phyloP scores from a whole-genome alignment of 2,329 filamentous ascomycete genomes.

The Spiromastix sp. region DNA sequence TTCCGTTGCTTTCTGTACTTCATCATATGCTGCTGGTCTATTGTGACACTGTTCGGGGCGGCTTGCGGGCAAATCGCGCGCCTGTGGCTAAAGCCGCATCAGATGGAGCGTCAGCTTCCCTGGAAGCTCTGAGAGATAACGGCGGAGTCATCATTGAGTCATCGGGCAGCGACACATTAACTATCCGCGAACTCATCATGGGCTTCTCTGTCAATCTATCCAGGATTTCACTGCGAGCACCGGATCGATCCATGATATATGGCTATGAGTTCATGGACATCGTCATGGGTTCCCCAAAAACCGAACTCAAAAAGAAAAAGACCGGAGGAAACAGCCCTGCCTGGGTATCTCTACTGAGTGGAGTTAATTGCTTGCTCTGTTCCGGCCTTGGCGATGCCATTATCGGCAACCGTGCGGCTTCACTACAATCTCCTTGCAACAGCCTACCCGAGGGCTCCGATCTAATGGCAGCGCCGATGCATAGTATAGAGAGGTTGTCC shows the following conservation, averaged over 20 bases:
- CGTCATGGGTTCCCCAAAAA: background rate
- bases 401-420: background rate
- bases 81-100: background rate
- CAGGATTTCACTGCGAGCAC: background rate
- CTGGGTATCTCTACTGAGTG: conserved; percentile 1
- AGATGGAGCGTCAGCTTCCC: background rate
- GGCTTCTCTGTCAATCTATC: conserved; percentile 2
- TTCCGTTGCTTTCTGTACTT: conserved; percentile 1
- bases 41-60: background rate
- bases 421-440: background rate
- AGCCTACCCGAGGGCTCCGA: background rate
- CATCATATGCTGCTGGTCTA: conserved; percentile 4
- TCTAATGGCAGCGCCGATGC: background rate
- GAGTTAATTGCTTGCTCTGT: conserved; percentile 1
- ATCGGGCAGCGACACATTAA: background rate
- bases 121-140: background rate
- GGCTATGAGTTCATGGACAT: conserved; percentile 7
- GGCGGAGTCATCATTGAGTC: background rate
- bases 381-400: conserved; percentile 5
- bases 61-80: background rate
- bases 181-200: conserved; percentile 1
- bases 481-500: background rate
- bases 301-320: background rate
- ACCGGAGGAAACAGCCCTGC: background rate
- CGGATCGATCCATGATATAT: background rate